Base-by-base conservation (phyloP, 495 filamentous ascomycete genomes). In the Aspergillus affinis region DNA sequence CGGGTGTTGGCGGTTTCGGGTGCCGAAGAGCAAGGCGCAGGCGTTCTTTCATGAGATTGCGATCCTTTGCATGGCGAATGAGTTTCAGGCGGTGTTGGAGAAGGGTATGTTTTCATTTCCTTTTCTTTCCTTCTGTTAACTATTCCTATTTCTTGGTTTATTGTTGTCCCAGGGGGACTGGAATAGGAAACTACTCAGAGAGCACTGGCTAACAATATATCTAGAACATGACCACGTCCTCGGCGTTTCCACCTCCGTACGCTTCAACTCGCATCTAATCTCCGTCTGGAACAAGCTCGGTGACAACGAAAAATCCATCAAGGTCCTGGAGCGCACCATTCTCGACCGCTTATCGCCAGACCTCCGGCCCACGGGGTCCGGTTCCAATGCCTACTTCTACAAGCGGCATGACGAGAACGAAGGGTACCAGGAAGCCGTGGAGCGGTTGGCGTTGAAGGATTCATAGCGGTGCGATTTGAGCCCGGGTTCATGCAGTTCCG, bases 241-340 rank as follows among this genome's bases (percentile, higher is more conserved):
- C 12, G 72, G 75, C 4, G 79, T 86, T 21, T 83, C 84, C 1
- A 75, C 88, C 51, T 82, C 89, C 57, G 78, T 82, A 1, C 78
- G 86, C 49, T 80, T 87, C 69, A 90, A 82, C 60, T 86, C 85
- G 4, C 84, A 91, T 65, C 82, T 92, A 45, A 88, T 97, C 68
- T 87, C 86, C 52, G 83, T 97, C 62, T 97, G 92, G 92, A 92
- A 95, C 73, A 88, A 92, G 36, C 88, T 93, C 63, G 86, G 83
- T 17, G 65, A 67, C 21, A 88, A 90, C 69, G 79, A 89, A 58
- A 84, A 79, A 59, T 92, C 89, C 3, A 86, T 92, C 60, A 84
- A 91, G 60, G 80, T 74, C 47, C 82, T 97, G 18, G 78, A 90
- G 32, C 71, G 81, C 60, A 85, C 82, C 23, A 85, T 94, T 17